These are phyloP conservation scores for Blumeriella jaapii DNA, from an alignment of 2,329 filamentous ascomycete species.

Conservation along the genomic window DNA sequence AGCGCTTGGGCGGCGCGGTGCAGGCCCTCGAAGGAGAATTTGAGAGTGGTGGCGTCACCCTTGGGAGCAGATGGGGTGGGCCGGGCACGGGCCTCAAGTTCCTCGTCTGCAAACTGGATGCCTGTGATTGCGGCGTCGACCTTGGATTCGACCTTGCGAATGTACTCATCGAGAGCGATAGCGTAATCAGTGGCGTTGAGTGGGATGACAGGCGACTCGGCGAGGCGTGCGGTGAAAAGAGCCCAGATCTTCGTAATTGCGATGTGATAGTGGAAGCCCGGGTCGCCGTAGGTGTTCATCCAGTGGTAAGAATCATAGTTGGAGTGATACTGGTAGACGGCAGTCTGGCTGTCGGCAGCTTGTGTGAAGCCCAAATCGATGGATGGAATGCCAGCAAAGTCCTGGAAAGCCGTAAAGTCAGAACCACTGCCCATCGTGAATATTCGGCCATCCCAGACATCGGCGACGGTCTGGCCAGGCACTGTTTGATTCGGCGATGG, in stretches of 20 bases:
- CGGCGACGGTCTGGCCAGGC: slow-evolving; percentile 29
- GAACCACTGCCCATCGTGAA: slow-evolving; percentile 51
- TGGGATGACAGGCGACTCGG: slow-evolving; percentile 39
- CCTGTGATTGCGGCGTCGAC: slow-evolving; percentile 17
- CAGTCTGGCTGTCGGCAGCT: slow-evolving; percentile 17
- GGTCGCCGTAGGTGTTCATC: slow-evolving; percentile 72
- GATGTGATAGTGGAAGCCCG: slow-evolving; percentile 47
- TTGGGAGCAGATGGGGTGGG: slow-evolving; percentile 13
- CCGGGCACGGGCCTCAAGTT: slow-evolving; percentile 22
- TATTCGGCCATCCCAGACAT: slow-evolving; percentile 42
- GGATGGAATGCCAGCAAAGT: slow-evolving; percentile 38
- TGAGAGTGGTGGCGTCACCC: slow-evolving; percentile 17
- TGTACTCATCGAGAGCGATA: slow-evolving; percentile 24
- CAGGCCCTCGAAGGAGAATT: slow-evolving; percentile 21
- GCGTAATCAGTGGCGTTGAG: slow-evolving; percentile 38
- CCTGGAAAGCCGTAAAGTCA: slow-evolving; percentile 57
- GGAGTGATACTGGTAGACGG: slow-evolving; percentile 66
- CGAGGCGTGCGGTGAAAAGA: slow-evolving; percentile 36
- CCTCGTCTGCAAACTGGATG: slow-evolving; percentile 17
- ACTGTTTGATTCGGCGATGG: slow-evolving; percentile 30
- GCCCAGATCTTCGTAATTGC: slow-evolving; percentile 44
- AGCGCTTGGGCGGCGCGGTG: slow-evolving; percentile 20
- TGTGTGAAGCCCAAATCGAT: slow-evolving; percentile 43
- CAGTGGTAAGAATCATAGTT: slow-evolving; percentile 80
- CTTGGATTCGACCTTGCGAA: slow-evolving; percentile 23